Evolutionary conservation across 1,284 basidiomycete species (phyloP), one percentile per base, ranked within the genome.

Genomic region (Peniophora sp.): DNA sequence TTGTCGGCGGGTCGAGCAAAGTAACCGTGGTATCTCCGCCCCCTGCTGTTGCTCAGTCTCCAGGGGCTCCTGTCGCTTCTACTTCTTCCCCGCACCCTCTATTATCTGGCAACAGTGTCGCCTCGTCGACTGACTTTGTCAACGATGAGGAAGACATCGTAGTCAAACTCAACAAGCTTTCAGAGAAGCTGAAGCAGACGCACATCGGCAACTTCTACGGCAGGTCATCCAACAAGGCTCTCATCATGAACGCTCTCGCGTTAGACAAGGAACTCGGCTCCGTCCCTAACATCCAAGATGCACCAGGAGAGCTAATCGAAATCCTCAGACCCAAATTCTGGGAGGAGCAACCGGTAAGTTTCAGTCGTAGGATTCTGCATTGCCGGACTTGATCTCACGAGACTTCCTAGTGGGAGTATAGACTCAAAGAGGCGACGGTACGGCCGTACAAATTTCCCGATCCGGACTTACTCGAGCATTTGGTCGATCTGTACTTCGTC

Each of bases 151-250:
- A 70, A 17, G 68, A 70, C 24, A 39, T 23, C 20, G 23, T 14
- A 6, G 18, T 15, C 8, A 20, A 45, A n/a, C 43, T 35, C 11
- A 24, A 24, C 17, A 36, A 20, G 14, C 47, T 34, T 14, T 20
- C 23, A 15, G 47, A 48, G 1, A 14, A 55, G 15, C 11, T 42
- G 3, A 3, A 73, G 24, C 63, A 69, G 17, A 51, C 22, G 20
- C 18, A 24, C n/a, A 15, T 45, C 2, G 63, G 71, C 2, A 71
- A 82, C 10, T 89, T 85, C 64, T 83, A 85, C 55, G 87, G 87
- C 1, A 84, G 87, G 59, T 83, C 83, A 1, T 88, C 85, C 48
- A 79, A 79, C 2, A 73, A 79, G 1, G 78, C 78, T 66, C 73
- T 90, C 12, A 68, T 90, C 43, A 78, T 41, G n/a, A 17, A n/a